Evolutionary conservation across 805 yeast genomes (phyloP), one percentile per base, ranked within the genome.

Genomic region (Suhomyces sp.): DNA sequence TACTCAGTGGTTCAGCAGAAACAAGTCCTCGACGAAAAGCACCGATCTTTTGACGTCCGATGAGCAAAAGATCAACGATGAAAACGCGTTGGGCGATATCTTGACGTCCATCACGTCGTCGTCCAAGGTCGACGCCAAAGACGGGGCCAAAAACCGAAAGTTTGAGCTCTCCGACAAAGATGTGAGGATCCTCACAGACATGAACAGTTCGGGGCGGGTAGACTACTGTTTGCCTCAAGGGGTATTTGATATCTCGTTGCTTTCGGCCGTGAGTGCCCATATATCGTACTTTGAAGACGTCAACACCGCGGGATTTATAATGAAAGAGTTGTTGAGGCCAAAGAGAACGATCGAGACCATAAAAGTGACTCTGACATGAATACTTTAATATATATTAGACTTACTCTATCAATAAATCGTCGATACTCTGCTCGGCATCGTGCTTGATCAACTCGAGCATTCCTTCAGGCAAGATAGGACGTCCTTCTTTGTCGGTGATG

Each of bases 401-500:
- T 22, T 42, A 42, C 23, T 42, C 46, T 22, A 42, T 42, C 29
- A 82, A 71, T 62, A 87, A 77, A 61, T 87, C 94, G 58, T 88
- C 94, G 31, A 89, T 77, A 33, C 86, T 82, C 70, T 90, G 91
- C 58, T 89, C 92, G 2, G 96, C 85, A 63, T 93, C 99, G 58
- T 82, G 82, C 65, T 86, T 85, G 63, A 93, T 93, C 66, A 93
- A 78, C 31, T 86, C 86, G 52, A 90, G 73, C 98, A 93, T 93
- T 0, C 98, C 98, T 52, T 81, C 80, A 0, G 99, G 99, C 64
- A 93, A 76, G 9, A 94, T 88, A 1, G 99, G 98, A 55, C 81
- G 79, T 3, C 82, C 83, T 1, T 78, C 60, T 0, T 63, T 67
- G 60, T 88, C 88, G 54, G 85, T 71, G 15, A 93, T 87, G 63